Evolutionary conservation across 192 early-diverging fungal genomes (phyloP), one percentile per base, ranked within the genome.

Genomic region (Backusella macrospora): DNA sequence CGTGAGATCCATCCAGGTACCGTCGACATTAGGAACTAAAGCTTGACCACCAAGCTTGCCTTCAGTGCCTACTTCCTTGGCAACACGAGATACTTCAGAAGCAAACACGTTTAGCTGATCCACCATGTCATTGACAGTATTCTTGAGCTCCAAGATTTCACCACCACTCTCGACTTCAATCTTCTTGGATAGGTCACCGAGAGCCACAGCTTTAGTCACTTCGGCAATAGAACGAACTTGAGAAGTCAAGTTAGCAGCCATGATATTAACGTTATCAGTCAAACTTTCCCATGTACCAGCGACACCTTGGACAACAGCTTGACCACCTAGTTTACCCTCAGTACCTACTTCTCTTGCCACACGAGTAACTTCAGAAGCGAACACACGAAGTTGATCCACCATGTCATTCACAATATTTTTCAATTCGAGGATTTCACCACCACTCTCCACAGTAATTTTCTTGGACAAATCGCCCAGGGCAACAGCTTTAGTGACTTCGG

Each of bases 171-270:
- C 89, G 15, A 93, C 84, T 38, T 88, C 92, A 71, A 95, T 93
- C 76, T 91, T 86, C 38, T 86, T 82, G 16, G 88, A 88, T 44
- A 89, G 91, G 77, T 92, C 90, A 38, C 88, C 89, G 1, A 85
- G 87, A 5, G 90, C 87, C 0, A 90, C 91, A 0, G 92, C 90
- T 39, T 87, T 86, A 2, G 86, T 88, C 47, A 95, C 93, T 70
- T 87, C 86, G 16, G 90, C 91, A 86, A 95, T 93, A 0, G 91
- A 91, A 29, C 93, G 90, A 71, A 94, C 92, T 76, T 94, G 93
- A 15, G 91, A 84, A 14, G 89, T 91, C 76, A 92, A 75, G 67
- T 93, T 93, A 62, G 81, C 71, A 23, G 89, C 91, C 91, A 92
- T 92, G 62, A 82, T 88, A 66, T 91, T 91, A 67, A 91, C 90